phyloP scores from a whole-genome alignment of 345 rosid genomes.

The Rhodomyrtus tomentosa region DNA sequence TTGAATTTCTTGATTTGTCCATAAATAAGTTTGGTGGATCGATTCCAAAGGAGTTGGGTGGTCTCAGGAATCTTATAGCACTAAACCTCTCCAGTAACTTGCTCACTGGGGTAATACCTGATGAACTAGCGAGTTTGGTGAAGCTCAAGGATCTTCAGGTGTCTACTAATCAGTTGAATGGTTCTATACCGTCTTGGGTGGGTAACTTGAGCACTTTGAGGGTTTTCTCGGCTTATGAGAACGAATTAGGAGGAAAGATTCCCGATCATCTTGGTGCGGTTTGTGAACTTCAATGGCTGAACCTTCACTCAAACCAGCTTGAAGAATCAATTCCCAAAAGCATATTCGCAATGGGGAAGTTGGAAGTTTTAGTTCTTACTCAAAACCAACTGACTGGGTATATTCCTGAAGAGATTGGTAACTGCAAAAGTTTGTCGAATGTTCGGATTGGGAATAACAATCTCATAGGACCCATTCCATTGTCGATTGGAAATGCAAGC shows the following conservation, averaged over 20 bases:
- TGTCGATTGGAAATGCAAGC: constrained; percentile 60
- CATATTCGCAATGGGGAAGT: constrained; percentile 70
- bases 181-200: constrained; percentile 62
- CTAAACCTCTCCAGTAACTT: constrained; percentile 57
- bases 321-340: constrained; percentile 70
- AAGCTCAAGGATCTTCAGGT: constrained; percentile 64
- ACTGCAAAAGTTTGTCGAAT: constrained; percentile 67
- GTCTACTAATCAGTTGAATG: constrained; percentile 55
- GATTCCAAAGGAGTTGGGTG: constrained; percentile 54
- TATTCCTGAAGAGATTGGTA: constrained; percentile 62
- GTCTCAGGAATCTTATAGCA: constrained; percentile 38
- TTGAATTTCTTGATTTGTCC: constrained; percentile 73
- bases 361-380: constrained; percentile 69
- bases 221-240: constrained; percentile 54
- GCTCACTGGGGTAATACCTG: constrained; percentile 63
- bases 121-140: constrained; percentile 35
- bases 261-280: constrained; percentile 54
- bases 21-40: constrained; percentile 51
- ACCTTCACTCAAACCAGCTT: constrained; percentile 85
- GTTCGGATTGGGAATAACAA: constrained; percentile 76
- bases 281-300: constrained; percentile 60
- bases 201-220: constrained; percentile 56
- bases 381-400: constrained; percentile 58
- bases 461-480: constrained; percentile 72
- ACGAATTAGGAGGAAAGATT: constrained; percentile 51